Conservation (phyloP, 2,329 filamentous ascomycete genomes). For the Neopestalotiopsis sp. region DNA sequence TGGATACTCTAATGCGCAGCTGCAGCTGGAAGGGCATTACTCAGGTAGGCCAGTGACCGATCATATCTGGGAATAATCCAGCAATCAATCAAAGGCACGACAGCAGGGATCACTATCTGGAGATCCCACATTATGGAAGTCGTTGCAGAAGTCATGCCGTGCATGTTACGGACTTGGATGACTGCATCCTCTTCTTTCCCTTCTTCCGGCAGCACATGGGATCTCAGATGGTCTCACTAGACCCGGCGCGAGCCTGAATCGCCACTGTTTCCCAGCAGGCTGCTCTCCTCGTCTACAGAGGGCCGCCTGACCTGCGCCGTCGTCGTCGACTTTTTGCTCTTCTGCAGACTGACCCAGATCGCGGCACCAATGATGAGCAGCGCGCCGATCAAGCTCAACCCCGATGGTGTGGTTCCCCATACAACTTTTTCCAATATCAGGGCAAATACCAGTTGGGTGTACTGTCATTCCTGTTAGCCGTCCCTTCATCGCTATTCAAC, state of each 20-base stretch:
- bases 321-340: conserved; percentile 35
- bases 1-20: too few relatives aligned
- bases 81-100: too few relatives aligned
- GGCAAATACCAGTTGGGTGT: conserved; percentile 38
- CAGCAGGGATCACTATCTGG: too few relatives aligned
- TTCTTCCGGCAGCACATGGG: too few relatives aligned
- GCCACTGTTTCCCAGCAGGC: conserved; percentile 30
- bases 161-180: too few relatives aligned
- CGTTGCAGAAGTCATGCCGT: too few relatives aligned
- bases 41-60: too few relatives aligned
- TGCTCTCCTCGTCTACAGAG: conserved; percentile 42
- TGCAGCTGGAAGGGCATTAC: too few relatives aligned
- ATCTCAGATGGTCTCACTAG: background rate
- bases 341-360: conserved; percentile 49
- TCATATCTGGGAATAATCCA: too few relatives aligned
- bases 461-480: conserved; percentile 27
- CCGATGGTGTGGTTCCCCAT: conserved; percentile 48
- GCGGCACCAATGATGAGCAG: conserved; percentile 47
- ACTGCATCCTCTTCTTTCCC: too few relatives aligned
- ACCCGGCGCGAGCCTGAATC: conserved; percentile 6
- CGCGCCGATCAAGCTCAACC: conserved; percentile 44
- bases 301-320: conserved; percentile 26
- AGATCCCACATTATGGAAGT: too few relatives aligned
- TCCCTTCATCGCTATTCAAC: too few relatives aligned
- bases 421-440: conserved; percentile 34